phyloP scores from a whole-genome alignment of 768 basidiomycete species.

The Porpolomopsis calyptriformis region DNA sequence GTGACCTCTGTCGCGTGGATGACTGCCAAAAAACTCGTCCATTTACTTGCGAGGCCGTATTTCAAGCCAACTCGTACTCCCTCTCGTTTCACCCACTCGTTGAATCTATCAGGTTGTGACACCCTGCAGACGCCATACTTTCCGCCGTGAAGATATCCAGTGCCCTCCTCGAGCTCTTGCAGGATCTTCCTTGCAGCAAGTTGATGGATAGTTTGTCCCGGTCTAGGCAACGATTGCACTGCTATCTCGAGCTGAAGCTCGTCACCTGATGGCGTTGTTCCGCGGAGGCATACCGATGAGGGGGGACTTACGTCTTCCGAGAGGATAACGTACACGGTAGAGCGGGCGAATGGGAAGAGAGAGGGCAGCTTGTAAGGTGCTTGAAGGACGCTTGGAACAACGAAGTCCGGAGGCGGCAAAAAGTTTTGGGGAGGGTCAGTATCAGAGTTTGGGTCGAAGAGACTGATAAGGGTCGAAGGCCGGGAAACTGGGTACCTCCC shows the following conservation, averaged over 20 bases:
- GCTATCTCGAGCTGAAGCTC: conserved; percentile 1
- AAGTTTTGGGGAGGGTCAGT: not conserved
- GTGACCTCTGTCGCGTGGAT: not conserved
- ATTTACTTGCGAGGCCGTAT: conserved; percentile 3
- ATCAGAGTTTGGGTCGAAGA: not conserved
- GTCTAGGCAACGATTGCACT: not conserved
- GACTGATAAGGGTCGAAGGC: not conserved
- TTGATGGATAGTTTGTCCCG: not conserved
- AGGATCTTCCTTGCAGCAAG: conserved; percentile 2
- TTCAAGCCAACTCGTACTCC: conserved; percentile 1
- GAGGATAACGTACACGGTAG: not conserved
- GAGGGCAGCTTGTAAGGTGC: not conserved
- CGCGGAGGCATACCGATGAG: not conserved
- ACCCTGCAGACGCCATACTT: not conserved
- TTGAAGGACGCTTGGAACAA: conserved; percentile 1
- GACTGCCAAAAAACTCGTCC: conserved; percentile 4
- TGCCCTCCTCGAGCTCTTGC: conserved; percentile 5
- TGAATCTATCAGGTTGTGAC: not conserved
- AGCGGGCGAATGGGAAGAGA: conserved; percentile 3
- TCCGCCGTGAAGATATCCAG: not conserved
- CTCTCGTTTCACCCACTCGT: not conserved
- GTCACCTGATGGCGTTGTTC: conserved; percentile 1
- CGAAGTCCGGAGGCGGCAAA: not conserved
- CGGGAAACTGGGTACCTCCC: not conserved
- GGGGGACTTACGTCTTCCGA: conserved; percentile 1